These are phyloP conservation scores for Lentinula detonsa DNA, from an alignment of 768 basidiomycete genomes.

Conservation along the genomic window DNA sequence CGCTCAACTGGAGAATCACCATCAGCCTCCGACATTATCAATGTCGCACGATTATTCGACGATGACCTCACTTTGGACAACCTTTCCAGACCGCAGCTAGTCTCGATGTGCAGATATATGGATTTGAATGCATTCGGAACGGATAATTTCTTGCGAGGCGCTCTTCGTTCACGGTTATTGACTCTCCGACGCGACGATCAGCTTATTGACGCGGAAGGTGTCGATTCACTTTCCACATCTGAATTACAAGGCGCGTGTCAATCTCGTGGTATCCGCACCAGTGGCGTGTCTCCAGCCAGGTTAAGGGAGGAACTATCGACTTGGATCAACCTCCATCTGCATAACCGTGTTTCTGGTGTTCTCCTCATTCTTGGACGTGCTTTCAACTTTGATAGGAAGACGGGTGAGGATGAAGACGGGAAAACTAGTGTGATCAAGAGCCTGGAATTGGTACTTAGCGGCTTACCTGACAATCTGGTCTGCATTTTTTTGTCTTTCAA, in stretches of 20 bases:
- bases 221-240: slow-evolving; percentile 83
- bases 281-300: slow-evolving; percentile 80
- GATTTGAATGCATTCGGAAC: slow-evolving; percentile 97
- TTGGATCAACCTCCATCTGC: slow-evolving; percentile 91
- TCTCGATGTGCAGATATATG: slow-evolving; percentile 98
- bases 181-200: slow-evolving; percentile 90
- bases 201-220: slow-evolving; percentile 83
- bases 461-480: slow-evolving; percentile 91
- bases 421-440: slow-evolving; percentile 76
- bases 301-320: slow-evolving; percentile 85
- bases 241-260: slow-evolving; percentile 94
- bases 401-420: slow-evolving; percentile 72
- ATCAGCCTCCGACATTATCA: slow-evolving; percentile 82
- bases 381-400: slow-evolving; percentile 84
- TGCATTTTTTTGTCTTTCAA: slow-evolving; percentile 20
- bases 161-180: slow-evolving; percentile 77
- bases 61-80: slow-evolving; percentile 98
- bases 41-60: slow-evolving; percentile 94
- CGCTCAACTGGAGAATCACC: slow-evolving; percentile 95
- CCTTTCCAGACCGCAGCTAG: slow-evolving; percentile 94
- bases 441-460: slow-evolving; percentile 85
- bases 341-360: slow-evolving; percentile 89
- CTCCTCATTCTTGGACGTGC: slow-evolving; percentile 91
- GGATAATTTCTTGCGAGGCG: slow-evolving; percentile 94
- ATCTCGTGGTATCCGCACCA: slow-evolving; percentile 87